A percentile compares a stretch with the other conserved stretches of the same genome.
These are phyloP conservation scores for Diplodia scrobiculata DNA, from an alignment of 2,329 filamentous ascomycete genomes.

Conservation along the genomic window DNA sequence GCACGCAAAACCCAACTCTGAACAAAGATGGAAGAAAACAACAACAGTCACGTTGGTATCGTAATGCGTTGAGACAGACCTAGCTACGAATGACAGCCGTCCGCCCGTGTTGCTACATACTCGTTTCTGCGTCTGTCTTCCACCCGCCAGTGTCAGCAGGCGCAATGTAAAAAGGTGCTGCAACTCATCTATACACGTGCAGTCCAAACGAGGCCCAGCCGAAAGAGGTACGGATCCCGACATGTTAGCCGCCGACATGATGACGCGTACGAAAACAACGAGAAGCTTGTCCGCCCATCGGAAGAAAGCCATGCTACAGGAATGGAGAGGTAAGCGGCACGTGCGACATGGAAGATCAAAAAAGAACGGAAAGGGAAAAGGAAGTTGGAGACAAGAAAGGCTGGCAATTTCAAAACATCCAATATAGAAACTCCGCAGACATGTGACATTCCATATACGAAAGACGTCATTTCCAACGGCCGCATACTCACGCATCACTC, in stretches of 20 bases:
- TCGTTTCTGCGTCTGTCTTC: neutral
- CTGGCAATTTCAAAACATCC: neutral
- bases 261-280: neutral
- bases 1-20: neutral
- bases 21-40: neutral
- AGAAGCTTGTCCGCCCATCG: neutral
- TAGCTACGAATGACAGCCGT: neutral
- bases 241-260: constrained; percentile 1
- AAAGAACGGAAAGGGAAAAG: neutral
- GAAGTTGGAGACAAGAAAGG: neutral
- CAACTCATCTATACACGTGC: neutral
- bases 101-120: neutral
- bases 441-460: neutral
- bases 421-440: neutral
- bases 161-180: neutral
- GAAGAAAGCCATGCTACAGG: neutral
- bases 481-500: neutral
- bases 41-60: neutral
- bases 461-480: neutral
- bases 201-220: neutral
- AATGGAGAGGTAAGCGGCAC: neutral
- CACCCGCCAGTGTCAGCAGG: neutral
- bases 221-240: neutral
- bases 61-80: neutral
- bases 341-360: neutral